These are phyloP conservation scores for Trichothecium roseum DNA, from an alignment of 2,329 filamentous ascomycete genomes.

Conservation along the genomic window DNA sequence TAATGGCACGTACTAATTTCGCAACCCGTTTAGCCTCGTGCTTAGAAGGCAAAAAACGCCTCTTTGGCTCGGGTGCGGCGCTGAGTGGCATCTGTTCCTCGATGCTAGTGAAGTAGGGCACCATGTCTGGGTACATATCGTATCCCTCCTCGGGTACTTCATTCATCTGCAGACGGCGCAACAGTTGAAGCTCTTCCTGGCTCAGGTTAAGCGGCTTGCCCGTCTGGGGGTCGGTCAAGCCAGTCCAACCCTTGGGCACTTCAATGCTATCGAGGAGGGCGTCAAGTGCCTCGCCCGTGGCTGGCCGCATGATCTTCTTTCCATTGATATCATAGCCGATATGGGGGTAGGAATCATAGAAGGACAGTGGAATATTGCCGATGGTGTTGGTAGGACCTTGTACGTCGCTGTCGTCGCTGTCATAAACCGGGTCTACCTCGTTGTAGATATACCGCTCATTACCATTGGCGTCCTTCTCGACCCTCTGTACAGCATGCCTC, in stretches of 20 bases:
- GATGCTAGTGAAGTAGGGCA: conserved; percentile 89
- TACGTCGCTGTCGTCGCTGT: conserved; percentile 87
- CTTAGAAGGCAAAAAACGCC: conserved; percentile 91
- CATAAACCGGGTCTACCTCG: conserved; percentile 89
- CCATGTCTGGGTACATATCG: conserved; percentile 84
- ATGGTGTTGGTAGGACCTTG: conserved; percentile 79
- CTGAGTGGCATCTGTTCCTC: conserved; percentile 91
- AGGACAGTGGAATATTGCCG: conserved; percentile 84
- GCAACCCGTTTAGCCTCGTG: conserved; percentile 94
- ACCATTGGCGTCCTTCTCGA: conserved; percentile 78
- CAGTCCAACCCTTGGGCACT: conserved; percentile 93
- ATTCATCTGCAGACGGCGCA: conserved; percentile 81
- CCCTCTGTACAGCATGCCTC: conserved; percentile 34
- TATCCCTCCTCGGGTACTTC: conserved; percentile 81
- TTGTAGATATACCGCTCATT: conserved; percentile 84
- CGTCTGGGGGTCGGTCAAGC: conserved; percentile 84
- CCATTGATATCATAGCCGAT: conserved; percentile 99
- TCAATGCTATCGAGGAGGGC: conserved; percentile 93
- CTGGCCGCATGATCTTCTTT: conserved; percentile 93
- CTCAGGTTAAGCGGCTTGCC: conserved; percentile 85
- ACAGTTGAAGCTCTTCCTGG: conserved; percentile 77
- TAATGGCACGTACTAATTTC: conserved; percentile 93
- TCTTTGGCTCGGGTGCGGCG: conserved; percentile 89
- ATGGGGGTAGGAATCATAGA: conserved; percentile 96
- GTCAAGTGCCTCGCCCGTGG: conserved; percentile 87